phyloP scores from a whole-genome alignment of 164 flowering plant species.

The Litsea cubeba region DNA sequence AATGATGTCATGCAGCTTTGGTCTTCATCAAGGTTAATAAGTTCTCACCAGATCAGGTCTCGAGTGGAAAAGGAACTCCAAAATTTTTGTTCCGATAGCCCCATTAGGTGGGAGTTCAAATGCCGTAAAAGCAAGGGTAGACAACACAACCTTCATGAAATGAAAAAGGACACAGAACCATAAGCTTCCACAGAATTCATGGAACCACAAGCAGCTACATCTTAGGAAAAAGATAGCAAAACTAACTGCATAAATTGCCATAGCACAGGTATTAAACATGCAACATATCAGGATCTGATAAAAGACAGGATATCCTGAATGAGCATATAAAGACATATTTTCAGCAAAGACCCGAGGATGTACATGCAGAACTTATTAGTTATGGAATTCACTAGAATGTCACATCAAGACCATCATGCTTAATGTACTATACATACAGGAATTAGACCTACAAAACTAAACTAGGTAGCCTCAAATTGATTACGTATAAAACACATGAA shows the following conservation, averaged over 20 bases:
- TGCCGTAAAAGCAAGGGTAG: slow-evolving; percentile 89
- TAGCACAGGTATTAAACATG: background rate
- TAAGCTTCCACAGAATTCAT: background rate
- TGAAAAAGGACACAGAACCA: slow-evolving; percentile 2
- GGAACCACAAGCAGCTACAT: background rate
- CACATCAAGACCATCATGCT: too few species aligned
- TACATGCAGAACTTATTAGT: too few species aligned
- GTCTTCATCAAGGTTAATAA: background rate
- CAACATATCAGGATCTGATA: background rate
- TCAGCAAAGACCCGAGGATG: too few species aligned
- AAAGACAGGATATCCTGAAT: background rate
- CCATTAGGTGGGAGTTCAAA: slow-evolving; percentile 98
- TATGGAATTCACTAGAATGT: too few species aligned
- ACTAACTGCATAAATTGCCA: background rate
- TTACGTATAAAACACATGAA: too few species aligned
- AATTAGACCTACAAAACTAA: too few species aligned
- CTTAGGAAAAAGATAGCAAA: background rate
- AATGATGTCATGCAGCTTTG: background rate
- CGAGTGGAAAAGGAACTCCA: slow-evolving; percentile 87
- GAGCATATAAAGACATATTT: background rate
- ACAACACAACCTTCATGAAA: slow-evolving; percentile 67
- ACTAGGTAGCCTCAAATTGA: too few species aligned
- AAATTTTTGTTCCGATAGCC: slow-evolving; percentile 84
- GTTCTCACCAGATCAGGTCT: slow-evolving; percentile 79
- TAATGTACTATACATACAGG: too few species aligned